These are phyloP conservation scores for Fraxinus paxiana DNA, from an alignment of 305 asterid genomes.

Conservation along the genomic window DNA sequence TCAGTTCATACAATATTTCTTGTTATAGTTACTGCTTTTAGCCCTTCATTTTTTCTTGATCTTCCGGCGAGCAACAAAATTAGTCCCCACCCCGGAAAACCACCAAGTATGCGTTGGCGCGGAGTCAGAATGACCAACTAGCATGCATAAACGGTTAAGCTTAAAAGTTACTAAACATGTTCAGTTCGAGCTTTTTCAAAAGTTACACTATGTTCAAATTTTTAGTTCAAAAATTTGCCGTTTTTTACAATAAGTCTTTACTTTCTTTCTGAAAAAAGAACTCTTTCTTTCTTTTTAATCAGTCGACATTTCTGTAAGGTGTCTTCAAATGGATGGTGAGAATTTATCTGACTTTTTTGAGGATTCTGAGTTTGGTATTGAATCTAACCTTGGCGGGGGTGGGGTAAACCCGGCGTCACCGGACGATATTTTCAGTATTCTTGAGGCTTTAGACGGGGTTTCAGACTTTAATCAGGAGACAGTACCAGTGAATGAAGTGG, in stretches of 20 bases:
- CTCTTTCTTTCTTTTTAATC: background rate
- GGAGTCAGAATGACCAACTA: background rate
- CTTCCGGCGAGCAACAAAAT: slow-evolving; percentile 18
- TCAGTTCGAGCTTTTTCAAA: background rate
- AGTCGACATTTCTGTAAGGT: background rate
- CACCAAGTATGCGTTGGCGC: background rate
- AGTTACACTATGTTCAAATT: background rate
- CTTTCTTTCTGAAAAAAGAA: background rate
- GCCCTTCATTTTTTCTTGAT: slow-evolving; percentile 20
- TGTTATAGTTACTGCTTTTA: background rate
- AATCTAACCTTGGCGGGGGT: background rate
- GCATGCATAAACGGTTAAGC: background rate
- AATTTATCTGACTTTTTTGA: background rate
- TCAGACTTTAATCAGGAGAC: background rate
- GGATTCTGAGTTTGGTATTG: background rate
- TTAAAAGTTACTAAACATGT: background rate
- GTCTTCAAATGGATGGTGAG: background rate
- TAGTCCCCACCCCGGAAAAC: background rate
- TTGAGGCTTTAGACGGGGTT: background rate
- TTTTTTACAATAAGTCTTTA: background rate
- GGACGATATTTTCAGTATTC: background rate
- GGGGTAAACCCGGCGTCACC: background rate
- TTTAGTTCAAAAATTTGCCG: background rate
- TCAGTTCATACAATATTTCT: slow-evolving; percentile 21
- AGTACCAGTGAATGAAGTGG: background rate